Percentiles rank a stretch among this genome's conserved stretches.
Conservation (phyloP, 106 monocot species). For the Dactylorhiza incarnata region DNA sequence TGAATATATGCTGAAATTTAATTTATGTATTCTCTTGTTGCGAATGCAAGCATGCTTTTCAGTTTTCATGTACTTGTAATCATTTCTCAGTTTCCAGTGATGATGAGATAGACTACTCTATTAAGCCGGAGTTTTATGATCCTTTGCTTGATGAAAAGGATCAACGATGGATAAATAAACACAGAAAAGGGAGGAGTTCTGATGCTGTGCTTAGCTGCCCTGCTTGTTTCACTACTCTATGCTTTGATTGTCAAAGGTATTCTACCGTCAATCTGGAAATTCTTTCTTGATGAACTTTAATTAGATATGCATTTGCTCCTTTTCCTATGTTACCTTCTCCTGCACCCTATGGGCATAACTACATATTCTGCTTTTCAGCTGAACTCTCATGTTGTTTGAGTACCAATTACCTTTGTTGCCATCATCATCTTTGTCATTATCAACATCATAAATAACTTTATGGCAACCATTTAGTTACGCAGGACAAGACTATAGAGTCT, state of each 20-base stretch:
- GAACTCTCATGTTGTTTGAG: not conserved
- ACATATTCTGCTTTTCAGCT: not conserved
- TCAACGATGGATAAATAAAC: conserved; percentile 65
- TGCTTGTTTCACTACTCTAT: conserved; percentile 95
- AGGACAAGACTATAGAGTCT: too few species aligned
- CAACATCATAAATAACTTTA: too few species aligned
- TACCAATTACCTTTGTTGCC: not conserved
- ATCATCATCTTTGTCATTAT: too few species aligned
- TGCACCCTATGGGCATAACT: not conserved
- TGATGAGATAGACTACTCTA: conserved; percentile 91
- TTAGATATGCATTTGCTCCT: not conserved
- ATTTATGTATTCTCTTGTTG: not conserved
- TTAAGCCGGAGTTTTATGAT: conserved; percentile 82
- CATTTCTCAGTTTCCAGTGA: conserved; percentile 71
- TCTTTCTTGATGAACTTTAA: not conserved
- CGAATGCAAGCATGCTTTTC: not conserved
- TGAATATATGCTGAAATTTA: not conserved
- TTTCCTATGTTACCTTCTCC: not conserved
- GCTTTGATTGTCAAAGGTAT: conserved; percentile 94
- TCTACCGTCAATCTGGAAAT: not conserved
- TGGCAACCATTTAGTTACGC: too few species aligned
- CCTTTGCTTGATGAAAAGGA: conserved; percentile 78
- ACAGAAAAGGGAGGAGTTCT: conserved; percentile 56
- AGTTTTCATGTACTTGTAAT: conserved; percentile 1
- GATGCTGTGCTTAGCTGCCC: conserved; percentile 94